Evolutionary conservation across 2,329 filamentous ascomycete genomes (phyloP).

Genomic region (Exserohilum turcica): DNA sequence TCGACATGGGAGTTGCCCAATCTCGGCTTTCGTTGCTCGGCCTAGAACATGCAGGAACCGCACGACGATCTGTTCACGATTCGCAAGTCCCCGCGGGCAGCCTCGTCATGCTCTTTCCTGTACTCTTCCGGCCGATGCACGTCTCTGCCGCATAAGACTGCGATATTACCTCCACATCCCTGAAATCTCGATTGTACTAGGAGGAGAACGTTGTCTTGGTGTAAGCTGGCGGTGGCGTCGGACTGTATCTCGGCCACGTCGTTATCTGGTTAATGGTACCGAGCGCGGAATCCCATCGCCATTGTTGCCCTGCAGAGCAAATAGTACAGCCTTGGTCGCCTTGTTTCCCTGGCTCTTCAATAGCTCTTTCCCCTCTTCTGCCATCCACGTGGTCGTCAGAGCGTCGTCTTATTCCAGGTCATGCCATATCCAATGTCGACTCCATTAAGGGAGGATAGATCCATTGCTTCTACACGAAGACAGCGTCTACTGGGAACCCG

Average conservation of each 20-base stretch:
- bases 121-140: constrained; percentile 33
- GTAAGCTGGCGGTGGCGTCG: constrained; percentile 17
- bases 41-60: constrained; percentile 47
- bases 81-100: constrained; percentile 47
- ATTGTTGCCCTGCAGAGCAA: constrained; percentile 38
- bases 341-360: constrained; percentile 43
- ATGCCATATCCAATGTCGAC: constrained; percentile 50
- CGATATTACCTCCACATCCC: constrained; percentile 43
- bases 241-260: constrained; percentile 47
- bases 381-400: constrained; percentile 41
- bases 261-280: constrained; percentile 48
- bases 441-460: constrained; percentile 49
- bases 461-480: constrained; percentile 43
- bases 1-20: constrained; percentile 13
- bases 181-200: constrained; percentile 48
- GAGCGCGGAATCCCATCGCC: constrained; percentile 44
- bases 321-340: constrained; percentile 13
- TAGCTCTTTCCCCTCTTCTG: constrained; percentile 42
- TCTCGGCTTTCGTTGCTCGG: constrained; percentile 35
- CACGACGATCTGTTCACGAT: constrained; percentile 48
- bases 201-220: constrained; percentile 42
- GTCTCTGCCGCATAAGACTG: constrained; percentile 36
- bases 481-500: constrained; percentile 47
- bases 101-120: constrained; percentile 43
- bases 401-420: constrained; percentile 46